Evolutionary conservation across 305 asterid species (phyloP), one percentile per base, ranked within the genome.

Genomic region (Solanum hybrid): DNA sequence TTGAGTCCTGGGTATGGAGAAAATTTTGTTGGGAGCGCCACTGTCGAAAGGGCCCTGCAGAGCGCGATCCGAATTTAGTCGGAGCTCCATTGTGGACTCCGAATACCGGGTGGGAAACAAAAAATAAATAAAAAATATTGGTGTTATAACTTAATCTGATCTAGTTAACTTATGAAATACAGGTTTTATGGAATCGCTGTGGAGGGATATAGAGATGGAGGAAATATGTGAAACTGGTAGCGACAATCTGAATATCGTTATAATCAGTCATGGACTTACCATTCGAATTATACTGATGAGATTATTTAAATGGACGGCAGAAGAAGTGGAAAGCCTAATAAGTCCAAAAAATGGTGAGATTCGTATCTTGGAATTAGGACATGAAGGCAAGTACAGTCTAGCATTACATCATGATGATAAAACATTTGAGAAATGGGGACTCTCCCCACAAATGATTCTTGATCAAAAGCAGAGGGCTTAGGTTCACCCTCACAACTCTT

Each of bases 181-280:
- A 96, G 97, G 92, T 89, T 96, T 96, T 61, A 51, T 96, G 20
- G 98, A 96, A 91, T 94, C 93, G 75, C 90, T 96, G 71, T 91
- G 96, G 97, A 93, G 97, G 90, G 97, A 96, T 89, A 93, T 95
- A 93, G 98, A 95, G 78, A 91, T 89, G 90, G 92, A 92, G 91
- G 92, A 93, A 87, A 93, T 93, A 40, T 90, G 89, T 29, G 37
- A 77, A 26, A 11, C 79, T 40, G 69, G 89, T 24, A 76, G 84
- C 2, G 93, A 93, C 0, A 97, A 96, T 6, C 87, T 94, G 90
- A 94, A 95, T 93, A 91, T 96, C 77, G 92, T 95, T 39, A 88
- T 96, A 37, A 93, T 95, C 64, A 95, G 98, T 29, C 98, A 96
- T 82, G 98, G 98, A 26, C 90, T 95, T 20, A 94, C 98, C 4